Percentiles rank a stretch among this genome's conserved stretches.
These are phyloP conservation scores for Fonsecaea nubica DNA, from an alignment of 2,329 filamentous ascomycete species.

Conservation along the genomic window DNA sequence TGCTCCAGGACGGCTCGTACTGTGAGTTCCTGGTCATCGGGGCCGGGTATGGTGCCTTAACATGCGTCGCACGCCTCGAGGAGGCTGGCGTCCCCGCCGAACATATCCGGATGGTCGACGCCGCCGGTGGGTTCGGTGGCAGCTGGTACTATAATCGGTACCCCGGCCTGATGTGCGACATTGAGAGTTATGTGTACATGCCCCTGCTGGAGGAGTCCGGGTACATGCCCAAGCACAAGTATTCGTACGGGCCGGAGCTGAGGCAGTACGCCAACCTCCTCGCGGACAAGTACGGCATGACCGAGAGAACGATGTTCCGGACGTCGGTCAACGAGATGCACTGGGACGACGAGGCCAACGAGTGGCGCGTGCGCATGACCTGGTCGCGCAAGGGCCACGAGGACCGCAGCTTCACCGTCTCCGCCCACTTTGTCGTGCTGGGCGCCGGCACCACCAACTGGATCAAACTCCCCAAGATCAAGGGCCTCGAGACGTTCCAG, in stretches of 20 bases:
- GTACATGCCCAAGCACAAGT: constrained; percentile 26
- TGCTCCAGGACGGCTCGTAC: too few species aligned
- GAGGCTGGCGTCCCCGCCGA: constrained; percentile 13
- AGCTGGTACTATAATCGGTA: constrained; percentile 40
- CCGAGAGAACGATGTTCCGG: too few species aligned
- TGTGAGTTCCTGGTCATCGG: constrained; percentile 19
- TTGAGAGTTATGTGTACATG: constrained; percentile 5
- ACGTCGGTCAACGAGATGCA: too few species aligned
- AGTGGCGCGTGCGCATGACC: constrained; percentile 1
- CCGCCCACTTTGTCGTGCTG: constrained; percentile 49
- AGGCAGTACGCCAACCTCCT: not conserved
- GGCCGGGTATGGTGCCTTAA: constrained; percentile 33
- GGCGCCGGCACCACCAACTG: constrained; percentile 58
- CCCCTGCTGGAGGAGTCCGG: constrained; percentile 18
- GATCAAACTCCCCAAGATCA: constrained; percentile 48
- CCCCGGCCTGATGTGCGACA: not conserved
- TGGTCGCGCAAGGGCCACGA: constrained; percentile 4
- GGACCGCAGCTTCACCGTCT: too few species aligned
- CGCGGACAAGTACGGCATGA: too few species aligned
- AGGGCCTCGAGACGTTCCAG: constrained; percentile 39
- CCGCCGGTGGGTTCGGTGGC: constrained; percentile 45
- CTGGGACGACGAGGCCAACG: too few species aligned
- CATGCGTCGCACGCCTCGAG: constrained; percentile 21
- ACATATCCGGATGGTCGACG: constrained; percentile 28
- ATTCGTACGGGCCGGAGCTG: constrained; percentile 17